Evolutionary conservation across 495 filamentous ascomycete species (phyloP).

Genomic region (Cladorrhinum samala): DNA sequence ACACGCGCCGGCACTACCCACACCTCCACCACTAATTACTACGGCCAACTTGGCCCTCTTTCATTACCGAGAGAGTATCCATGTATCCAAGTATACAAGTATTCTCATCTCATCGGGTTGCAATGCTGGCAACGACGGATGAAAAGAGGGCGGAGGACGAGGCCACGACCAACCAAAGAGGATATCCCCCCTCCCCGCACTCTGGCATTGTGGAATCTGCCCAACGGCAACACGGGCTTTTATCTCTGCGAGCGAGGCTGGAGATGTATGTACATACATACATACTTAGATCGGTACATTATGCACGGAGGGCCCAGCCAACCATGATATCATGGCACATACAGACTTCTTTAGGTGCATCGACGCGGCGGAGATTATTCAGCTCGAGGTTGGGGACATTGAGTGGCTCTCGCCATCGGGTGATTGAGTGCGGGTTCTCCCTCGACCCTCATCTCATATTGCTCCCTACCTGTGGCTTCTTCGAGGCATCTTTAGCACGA

Average conservation of each 20-base stretch:
- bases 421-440: neutral
- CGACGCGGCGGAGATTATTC: conserved; percentile 4
- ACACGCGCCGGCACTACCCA: conserved; percentile 8
- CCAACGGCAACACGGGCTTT: no score
- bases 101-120: no score
- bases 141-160: no score
- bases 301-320: neutral
- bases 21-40: neutral
- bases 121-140: no score
- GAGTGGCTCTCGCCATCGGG: neutral
- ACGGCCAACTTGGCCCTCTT: neutral
- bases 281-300: no score
- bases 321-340: conserved; percentile 3
- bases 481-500: no score
- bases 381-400: neutral
- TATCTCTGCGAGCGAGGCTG: no score
- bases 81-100: no score
- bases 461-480: neutral
- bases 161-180: neutral
- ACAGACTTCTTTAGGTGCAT: neutral
- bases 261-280: no score
- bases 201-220: no score
- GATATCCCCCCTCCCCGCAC: neutral
- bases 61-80: neutral
- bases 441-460: neutral